These are phyloP conservation scores for Triticum urartu DNA, from an alignment of 176 grass and related monocot genomes.

Conservation along the genomic window DNA sequence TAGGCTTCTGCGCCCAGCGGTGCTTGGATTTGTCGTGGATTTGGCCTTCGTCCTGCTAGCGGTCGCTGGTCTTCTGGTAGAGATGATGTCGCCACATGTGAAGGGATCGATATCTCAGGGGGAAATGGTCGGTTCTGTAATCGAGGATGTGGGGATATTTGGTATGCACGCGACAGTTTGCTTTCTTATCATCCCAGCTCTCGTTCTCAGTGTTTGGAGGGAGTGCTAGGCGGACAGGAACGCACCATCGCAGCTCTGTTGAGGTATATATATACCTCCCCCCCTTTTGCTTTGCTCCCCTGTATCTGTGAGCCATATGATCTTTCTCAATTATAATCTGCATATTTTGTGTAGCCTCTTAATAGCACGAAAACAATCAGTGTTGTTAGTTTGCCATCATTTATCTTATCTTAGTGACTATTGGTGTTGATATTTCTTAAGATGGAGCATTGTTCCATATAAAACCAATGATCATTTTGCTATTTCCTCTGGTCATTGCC, in stretches of 20 bases:
- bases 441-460: not conserved
- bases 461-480: not conserved
- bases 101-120: not conserved
- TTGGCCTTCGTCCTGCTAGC: not conserved
- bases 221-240: too few relatives aligned
- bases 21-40: not conserved
- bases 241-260: not conserved
- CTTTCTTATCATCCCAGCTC: not conserved
- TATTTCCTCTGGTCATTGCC: not conserved
- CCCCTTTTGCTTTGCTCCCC: not conserved
- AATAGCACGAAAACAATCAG: not conserved
- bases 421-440: not conserved
- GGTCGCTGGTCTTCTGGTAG: not conserved
- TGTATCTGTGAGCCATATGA: not conserved
- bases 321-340: not conserved
- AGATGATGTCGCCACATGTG: not conserved
- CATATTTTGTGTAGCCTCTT: not conserved
- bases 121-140: not conserved
- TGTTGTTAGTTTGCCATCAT: not conserved
- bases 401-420: not conserved
- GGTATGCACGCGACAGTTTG: not conserved
- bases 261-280: conserved; percentile 5
- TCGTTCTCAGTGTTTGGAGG: not conserved
- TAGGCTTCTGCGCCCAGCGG: not conserved
- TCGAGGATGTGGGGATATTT: not conserved